These are phyloP conservation scores for Phialocephala sp. DNA, from an alignment of 2,329 filamentous ascomycete species.

Conservation along the genomic window DNA sequence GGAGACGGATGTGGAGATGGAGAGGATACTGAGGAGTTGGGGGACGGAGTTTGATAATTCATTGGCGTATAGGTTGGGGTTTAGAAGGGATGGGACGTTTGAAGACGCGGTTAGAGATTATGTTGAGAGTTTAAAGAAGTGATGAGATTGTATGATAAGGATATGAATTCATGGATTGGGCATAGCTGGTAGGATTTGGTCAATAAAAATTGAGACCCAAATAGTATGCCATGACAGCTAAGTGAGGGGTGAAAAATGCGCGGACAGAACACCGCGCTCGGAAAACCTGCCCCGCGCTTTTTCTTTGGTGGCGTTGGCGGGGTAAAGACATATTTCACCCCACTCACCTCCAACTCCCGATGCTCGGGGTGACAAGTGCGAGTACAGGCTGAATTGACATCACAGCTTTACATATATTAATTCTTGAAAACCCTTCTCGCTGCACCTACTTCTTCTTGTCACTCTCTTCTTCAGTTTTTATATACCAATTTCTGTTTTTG, in stretches of 20 bases:
- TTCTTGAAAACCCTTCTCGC: neutral
- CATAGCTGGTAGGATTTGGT: neutral
- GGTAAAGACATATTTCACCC: constrained; percentile 10
- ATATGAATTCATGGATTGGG: neutral
- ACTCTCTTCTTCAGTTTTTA: neutral
- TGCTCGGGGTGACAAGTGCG: constrained; percentile 13
- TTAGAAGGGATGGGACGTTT: constrained; percentile 56
- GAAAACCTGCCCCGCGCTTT: constrained; percentile 12
- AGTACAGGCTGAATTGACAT: constrained; percentile 6
- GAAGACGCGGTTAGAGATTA: constrained; percentile 63
- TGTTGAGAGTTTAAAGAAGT: constrained; percentile 35
- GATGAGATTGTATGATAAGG: neutral
- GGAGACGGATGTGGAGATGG: constrained; percentile 57
- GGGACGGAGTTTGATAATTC: constrained; percentile 60
- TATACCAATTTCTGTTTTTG: neutral
- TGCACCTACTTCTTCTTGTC: neutral
- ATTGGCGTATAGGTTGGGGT: constrained; percentile 56
- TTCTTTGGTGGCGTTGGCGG: constrained; percentile 12
- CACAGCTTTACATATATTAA: constrained; percentile 9
- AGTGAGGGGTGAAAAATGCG: neutral
- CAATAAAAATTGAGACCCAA: neutral
- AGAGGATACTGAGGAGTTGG: constrained; percentile 66
- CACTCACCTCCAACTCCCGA: constrained; percentile 8
- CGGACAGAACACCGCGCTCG: constrained; percentile 10
- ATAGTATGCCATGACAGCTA: no score